These are phyloP conservation scores for Blepharisma undulans DNA, from an alignment of 169 alveolate species.

Conservation along the genomic window DNA sequence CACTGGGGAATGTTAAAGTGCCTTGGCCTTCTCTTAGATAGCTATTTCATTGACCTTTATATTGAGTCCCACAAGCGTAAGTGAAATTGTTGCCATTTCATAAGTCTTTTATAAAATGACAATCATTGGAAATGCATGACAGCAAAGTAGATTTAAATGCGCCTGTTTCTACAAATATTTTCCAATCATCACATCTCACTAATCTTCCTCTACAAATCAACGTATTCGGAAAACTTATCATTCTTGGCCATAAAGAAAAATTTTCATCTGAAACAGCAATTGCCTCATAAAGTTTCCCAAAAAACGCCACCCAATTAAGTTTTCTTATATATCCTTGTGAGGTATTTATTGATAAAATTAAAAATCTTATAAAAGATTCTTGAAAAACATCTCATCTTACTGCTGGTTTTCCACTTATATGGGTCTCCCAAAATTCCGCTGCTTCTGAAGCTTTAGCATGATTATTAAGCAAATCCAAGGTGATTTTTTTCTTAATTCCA, in stretches of 20 bases:
- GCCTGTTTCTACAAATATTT: neutral
- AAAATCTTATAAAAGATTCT: neutral
- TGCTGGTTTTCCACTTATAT: neutral
- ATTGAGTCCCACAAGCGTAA: conserved; percentile 15
- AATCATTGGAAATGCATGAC: neutral
- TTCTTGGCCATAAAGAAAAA: neutral
- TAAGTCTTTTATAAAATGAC: neutral
- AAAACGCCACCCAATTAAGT: neutral
- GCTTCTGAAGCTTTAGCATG: neutral
- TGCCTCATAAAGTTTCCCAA: neutral
- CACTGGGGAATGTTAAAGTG: neutral
- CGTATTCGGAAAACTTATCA: neutral
- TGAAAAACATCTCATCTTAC: conserved; percentile 16
- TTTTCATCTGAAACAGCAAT: neutral
- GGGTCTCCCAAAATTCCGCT: neutral
- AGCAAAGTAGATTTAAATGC: neutral
- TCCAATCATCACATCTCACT: neutral
- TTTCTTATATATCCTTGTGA: neutral
- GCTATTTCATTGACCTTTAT: conserved; percentile 20
- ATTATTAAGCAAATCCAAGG: neutral
- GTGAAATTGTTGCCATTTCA: neutral
- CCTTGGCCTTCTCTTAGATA: conserved; percentile 3
- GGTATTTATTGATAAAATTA: neutral
- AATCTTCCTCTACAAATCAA: neutral
- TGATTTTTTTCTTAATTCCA: neutral